Conservation (phyloP, 441 rosid species). For the Croton setiger region DNA sequence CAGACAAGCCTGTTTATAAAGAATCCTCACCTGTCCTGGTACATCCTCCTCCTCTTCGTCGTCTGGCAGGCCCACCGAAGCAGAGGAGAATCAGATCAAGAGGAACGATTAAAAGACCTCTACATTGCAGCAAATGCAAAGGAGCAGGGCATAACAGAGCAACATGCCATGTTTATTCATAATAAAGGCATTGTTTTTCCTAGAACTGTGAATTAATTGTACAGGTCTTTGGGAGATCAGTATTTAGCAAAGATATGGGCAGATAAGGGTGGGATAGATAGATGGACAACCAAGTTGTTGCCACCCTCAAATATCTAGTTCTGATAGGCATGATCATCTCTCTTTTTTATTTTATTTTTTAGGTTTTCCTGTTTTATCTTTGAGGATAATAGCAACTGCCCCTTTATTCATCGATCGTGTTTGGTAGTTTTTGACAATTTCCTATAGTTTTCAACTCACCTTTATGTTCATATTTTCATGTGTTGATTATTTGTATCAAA, state of each 20-base stretch:
- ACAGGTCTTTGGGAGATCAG: conserved; percentile 12
- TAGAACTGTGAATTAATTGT: conserved; percentile 11
- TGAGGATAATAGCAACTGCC: neutral
- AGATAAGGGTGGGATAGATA: conserved; percentile 4
- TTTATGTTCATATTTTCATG: neutral
- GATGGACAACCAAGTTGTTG: conserved; percentile 2
- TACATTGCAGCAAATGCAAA: conserved; percentile 51
- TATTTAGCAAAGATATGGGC: neutral
- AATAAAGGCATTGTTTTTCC: conserved; percentile 8
- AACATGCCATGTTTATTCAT: conserved; percentile 38
- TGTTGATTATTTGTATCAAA: neutral
- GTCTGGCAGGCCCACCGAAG: conserved; percentile 32
- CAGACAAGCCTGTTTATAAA: conserved; percentile 20
- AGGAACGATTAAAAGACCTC: conserved; percentile 37
- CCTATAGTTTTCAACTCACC: neutral
- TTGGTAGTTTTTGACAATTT: neutral
- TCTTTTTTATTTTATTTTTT: neutral
- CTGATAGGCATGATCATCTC: neutral
- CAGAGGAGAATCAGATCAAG: conserved; percentile 32
- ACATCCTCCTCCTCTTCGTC: conserved; percentile 36
- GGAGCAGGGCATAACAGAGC: conserved; percentile 52
- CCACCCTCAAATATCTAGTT: neutral
- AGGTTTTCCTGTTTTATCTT: neutral
- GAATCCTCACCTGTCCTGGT: conserved; percentile 23
- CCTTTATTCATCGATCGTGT: neutral